Evolutionary conservation across 179 eudicot species (phyloP).

Genomic region (Actinidia arguta): DNA sequence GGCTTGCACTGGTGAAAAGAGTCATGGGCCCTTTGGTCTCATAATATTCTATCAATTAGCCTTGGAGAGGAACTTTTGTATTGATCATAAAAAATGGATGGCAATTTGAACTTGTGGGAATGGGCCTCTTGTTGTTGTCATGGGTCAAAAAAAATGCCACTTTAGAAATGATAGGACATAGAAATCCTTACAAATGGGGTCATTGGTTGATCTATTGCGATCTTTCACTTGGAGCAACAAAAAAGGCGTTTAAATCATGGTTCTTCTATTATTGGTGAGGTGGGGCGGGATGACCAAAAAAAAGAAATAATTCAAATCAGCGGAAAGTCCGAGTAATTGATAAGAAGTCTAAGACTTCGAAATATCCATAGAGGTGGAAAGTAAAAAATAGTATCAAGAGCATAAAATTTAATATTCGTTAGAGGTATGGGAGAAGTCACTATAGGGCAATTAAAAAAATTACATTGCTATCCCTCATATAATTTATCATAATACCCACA

Average conservation of each 20-base stretch:
- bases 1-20: conserved; percentile 35
- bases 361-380: neutral
- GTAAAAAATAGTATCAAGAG: neutral
- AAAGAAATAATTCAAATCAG: too few relatives aligned
- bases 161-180: conserved; percentile 5
- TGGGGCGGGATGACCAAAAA: neutral
- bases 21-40: conserved; percentile 23
- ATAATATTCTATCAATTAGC: conserved; percentile 26
- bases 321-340: neutral
- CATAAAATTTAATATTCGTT: too few relatives aligned
- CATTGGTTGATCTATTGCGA: conserved; percentile 20
- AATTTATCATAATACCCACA: too few relatives aligned
- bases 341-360: neutral
- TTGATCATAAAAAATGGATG: conserved; percentile 9
- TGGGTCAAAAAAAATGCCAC: neutral
- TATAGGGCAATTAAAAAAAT: neutral
- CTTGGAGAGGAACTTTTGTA: conserved; percentile 14
- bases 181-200: conserved; percentile 27
- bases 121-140: neutral
- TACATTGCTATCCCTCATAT: neutral
- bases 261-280: conserved; percentile 27
- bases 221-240: conserved; percentile 13
- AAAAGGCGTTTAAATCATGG: conserved; percentile 22
- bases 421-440: neutral
- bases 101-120: conserved; percentile 27